Conservation (phyloP, 352 stramenopile species). For the Globisporangium paddicum region DNA sequence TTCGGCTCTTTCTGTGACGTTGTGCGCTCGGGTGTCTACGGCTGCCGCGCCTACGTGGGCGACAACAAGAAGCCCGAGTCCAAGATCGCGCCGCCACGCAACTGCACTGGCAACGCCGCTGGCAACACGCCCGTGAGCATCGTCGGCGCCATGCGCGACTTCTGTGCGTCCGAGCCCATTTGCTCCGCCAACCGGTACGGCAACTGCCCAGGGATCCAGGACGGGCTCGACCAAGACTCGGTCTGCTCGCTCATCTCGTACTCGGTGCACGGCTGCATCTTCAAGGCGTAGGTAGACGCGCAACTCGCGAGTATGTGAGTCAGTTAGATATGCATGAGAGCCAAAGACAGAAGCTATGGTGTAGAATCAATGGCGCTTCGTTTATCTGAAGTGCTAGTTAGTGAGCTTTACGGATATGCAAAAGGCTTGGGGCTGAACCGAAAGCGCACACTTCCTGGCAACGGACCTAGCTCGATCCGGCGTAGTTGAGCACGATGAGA, state of each 20-base stretch:
- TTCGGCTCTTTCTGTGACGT: constrained; percentile 6
- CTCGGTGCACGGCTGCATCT: no score
- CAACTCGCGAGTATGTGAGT: no score
- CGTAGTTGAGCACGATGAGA: constrained; percentile 68
- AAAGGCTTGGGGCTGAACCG: no score
- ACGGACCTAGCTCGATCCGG: constrained; percentile 25
- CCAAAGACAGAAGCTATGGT: no score
- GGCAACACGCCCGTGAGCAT: constrained; percentile 7
- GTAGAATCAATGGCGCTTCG: no score
- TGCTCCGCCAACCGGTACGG: not conserved
- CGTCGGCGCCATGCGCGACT: constrained; percentile 2
- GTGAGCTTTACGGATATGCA: no score
- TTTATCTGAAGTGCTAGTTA: no score
- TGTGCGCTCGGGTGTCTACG: constrained; percentile 1
- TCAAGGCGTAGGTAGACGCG: no score
- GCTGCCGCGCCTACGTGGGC: not conserved
- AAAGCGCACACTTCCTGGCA: no score
- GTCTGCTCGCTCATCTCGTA: no score
- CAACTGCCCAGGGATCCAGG: constrained; percentile 9
- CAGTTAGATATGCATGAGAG: no score
- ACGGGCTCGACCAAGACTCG: not conserved
- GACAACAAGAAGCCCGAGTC: not conserved
- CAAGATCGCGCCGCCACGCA: not conserved
- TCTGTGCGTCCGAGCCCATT: constrained; percentile 1
- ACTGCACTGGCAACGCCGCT: not conserved